Percentiles rank a stretch among this genome's conserved stretches.
Evolutionary conservation across 768 basidiomycete genomes (phyloP).

Genomic region (Hypholoma sublateritium): DNA sequence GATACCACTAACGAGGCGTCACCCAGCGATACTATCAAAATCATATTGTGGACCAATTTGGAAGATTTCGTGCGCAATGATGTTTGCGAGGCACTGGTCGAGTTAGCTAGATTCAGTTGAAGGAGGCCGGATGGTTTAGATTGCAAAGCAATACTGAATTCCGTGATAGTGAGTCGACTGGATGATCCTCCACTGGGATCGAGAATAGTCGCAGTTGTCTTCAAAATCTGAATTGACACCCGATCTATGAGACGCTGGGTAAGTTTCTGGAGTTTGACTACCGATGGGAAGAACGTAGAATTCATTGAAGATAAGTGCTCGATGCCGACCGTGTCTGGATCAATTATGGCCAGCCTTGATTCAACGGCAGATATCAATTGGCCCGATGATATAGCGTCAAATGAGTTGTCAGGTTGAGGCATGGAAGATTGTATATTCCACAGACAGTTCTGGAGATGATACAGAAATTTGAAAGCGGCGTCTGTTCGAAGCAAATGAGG

Average conservation of each 20-base stretch:
- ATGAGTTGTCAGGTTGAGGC: slow-evolving; percentile 1
- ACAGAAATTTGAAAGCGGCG: slow-evolving; percentile 71
- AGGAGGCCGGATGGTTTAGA: slow-evolving; percentile 23
- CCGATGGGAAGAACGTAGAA: slow-evolving; percentile 21
- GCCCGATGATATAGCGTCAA: slow-evolving; percentile 19
- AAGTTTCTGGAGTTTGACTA: not conserved
- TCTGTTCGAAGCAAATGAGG: slow-evolving; percentile 70
- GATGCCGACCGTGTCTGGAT: slow-evolving; percentile 41
- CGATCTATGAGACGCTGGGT: slow-evolving; percentile 3
- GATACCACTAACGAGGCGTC: slow-evolving; percentile 42
- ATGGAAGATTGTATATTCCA: slow-evolving; percentile 38
- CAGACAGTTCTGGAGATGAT: slow-evolving; percentile 72
- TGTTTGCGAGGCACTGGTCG: slow-evolving; percentile 43
- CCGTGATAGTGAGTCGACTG: slow-evolving; percentile 35
- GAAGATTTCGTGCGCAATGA: slow-evolving; percentile 39
- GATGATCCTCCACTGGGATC: slow-evolving; percentile 32
- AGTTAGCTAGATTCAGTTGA: slow-evolving; percentile 22
- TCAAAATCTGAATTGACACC: slow-evolving; percentile 27
- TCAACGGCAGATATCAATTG: slow-evolving; percentile 33
- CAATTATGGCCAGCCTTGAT: slow-evolving; percentile 31
- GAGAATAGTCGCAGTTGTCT: slow-evolving; percentile 30
- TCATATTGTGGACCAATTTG: slow-evolving; percentile 27
- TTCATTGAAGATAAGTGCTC: slow-evolving; percentile 29
- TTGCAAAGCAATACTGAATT: slow-evolving; percentile 26
- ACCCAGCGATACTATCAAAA: slow-evolving; percentile 38